Evolutionary conservation across 495 filamentous ascomycete species (phyloP).

Genomic region (Daldinia concentrica): DNA sequence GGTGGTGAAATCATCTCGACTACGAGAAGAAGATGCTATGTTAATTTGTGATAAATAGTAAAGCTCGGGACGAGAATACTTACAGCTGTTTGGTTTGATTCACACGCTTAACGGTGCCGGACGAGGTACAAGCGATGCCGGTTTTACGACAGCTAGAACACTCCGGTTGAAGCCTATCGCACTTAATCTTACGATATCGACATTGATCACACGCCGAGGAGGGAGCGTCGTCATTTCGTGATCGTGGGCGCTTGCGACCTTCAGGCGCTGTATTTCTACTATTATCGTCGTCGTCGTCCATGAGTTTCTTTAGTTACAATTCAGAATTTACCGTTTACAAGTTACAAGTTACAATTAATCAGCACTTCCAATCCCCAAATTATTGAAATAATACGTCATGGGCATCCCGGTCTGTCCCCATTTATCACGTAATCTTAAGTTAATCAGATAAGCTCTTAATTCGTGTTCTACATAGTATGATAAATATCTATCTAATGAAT

Average conservation of each 20-base stretch:
- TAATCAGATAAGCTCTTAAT: not conserved
- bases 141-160: slow-evolving; percentile 50
- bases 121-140: slow-evolving; percentile 28
- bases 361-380: not conserved
- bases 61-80: not conserved
- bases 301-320: not conserved
- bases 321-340: not conserved
- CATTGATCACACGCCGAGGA: slow-evolving; percentile 47
- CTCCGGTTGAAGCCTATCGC: slow-evolving; percentile 48
- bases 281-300: not conserved
- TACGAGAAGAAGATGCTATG: not conserved
- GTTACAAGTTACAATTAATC: not conserved
- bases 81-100: slow-evolving; percentile 37
- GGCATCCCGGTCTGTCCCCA: not conserved
- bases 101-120: slow-evolving; percentile 16
- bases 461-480: too few species aligned
- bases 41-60: not conserved
- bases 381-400: not conserved
- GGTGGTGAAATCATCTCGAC: slow-evolving; percentile 34
- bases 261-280: not conserved
- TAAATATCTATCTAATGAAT: not conserved
- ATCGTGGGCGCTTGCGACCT: slow-evolving; percentile 14
- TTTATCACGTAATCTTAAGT: not conserved
- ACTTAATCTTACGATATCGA: slow-evolving; percentile 50
- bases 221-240: not conserved